Conservation (phyloP, 164 flowering plant genomes). For the Saururus chinensis region DNA sequence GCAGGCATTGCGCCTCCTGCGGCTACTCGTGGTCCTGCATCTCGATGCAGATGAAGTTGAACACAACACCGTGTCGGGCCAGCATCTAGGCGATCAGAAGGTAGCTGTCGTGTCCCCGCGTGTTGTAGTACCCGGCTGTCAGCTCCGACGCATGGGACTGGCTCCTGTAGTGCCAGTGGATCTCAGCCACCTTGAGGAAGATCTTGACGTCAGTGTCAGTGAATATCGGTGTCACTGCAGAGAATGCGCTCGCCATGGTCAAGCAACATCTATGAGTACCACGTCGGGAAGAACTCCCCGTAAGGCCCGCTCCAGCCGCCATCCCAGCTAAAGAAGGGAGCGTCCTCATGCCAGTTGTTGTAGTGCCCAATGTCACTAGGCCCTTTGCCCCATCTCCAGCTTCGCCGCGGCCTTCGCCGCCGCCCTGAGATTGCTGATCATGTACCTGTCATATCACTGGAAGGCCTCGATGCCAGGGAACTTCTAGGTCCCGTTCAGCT, state of each 20-base stretch:
- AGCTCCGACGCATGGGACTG: too few relatives aligned
- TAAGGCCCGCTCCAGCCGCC: slow-evolving; percentile 63
- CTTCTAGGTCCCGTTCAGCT: too few relatives aligned
- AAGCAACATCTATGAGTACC: slow-evolving; percentile 89
- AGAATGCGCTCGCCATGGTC: slow-evolving; percentile 80
- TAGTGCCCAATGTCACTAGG: slow-evolving; percentile 85
- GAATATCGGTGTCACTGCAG: slow-evolving; percentile 36
- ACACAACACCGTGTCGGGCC: too few relatives aligned
- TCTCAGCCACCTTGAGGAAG: too few relatives aligned
- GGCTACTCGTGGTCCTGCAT: slow-evolving; percentile 96
- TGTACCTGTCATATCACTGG: slow-evolving; percentile 93
- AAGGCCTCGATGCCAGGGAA: too few relatives aligned
- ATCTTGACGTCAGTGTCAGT: too few relatives aligned
- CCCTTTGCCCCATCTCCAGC: slow-evolving; percentile 82
- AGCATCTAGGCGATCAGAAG: too few relatives aligned
- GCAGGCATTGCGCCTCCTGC: slow-evolving; percentile 75
- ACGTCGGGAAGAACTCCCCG: slow-evolving; percentile 80
- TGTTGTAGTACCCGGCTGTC: too few relatives aligned
- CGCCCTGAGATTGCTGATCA: slow-evolving; percentile 69
- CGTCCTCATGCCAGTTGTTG: slow-evolving; percentile 98
- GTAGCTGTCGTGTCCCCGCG: too few relatives aligned
- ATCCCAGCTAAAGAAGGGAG: slow-evolving; percentile 64
- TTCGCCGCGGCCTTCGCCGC: slow-evolving; percentile 77
- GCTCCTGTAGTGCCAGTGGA: too few relatives aligned
- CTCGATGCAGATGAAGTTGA: too few relatives aligned